A percentile compares a stretch with the other conserved stretches of the same genome.
Evolutionary conservation across 1,284 basidiomycete species (phyloP).

Genomic region (Cutaneotrichosporon dermatis): DNA sequence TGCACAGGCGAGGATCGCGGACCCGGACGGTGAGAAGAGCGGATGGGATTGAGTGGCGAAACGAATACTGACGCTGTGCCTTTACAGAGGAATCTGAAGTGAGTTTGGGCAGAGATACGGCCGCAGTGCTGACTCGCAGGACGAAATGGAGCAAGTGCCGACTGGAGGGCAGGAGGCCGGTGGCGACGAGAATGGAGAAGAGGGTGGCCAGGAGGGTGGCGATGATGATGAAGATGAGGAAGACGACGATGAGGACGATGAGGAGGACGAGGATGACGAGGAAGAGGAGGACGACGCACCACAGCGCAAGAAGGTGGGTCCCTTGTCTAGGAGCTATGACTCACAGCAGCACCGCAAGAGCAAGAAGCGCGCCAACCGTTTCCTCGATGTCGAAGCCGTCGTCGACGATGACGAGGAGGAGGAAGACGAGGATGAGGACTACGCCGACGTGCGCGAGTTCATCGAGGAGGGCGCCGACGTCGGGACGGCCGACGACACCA

Average conservation of each 20-base stretch:
- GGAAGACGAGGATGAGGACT: conserved; percentile 81
- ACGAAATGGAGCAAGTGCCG: conserved; percentile 23
- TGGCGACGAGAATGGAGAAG: conserved; percentile 42
- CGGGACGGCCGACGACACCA: conserved; percentile 58
- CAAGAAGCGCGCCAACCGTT: conserved; percentile 63
- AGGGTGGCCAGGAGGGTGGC: conserved; percentile 27
- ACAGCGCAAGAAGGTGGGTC: conserved; percentile 8
- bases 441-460: conserved; percentile 61
- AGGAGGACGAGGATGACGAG: conserved; percentile 24
- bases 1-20: conserved; percentile 31
- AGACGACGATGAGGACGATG: conserved; percentile 52
- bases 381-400: conserved; percentile 93
- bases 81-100: conserved; percentile 24
- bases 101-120: conserved; percentile 7
- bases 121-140: conserved; percentile 3
- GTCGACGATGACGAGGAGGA: conserved; percentile 93
- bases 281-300: conserved; percentile 6
- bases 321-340: not conserved
- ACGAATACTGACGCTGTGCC: not conserved
- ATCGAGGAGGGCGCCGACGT: conserved; percentile 66
- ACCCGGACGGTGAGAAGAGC: conserved; percentile 35
- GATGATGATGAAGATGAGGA: conserved; percentile 59
- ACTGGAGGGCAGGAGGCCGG: conserved; percentile 38
- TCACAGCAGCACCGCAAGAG: conserved; percentile 15
- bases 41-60: not conserved